Evolutionary conservation across 768 basidiomycete species (phyloP), one percentile per base, ranked within the genome.

Genomic region (Calocera viscosa): DNA sequence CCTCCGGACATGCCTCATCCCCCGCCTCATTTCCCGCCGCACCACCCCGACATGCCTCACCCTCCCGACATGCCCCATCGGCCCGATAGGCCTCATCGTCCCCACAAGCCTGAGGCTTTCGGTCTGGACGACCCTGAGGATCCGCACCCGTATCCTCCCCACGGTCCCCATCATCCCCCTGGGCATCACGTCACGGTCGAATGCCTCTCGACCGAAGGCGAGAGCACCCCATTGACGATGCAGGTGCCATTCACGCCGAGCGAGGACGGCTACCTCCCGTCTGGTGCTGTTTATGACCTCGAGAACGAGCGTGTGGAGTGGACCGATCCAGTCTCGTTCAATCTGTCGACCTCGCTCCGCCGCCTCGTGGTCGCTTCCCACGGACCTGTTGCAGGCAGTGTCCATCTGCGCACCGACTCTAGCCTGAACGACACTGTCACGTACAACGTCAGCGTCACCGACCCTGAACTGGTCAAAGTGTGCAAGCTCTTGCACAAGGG

Each of bases 401-500:
- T 60, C 53, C 53, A 60, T 26, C 26, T 60, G 26, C 53, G 22
- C 53, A 60, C 53, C 53, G 53, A 60, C 30, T 60, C 53, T 5
- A 30, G 14, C 30, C 53, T 60, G 53, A 60, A 2, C 53, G 53
- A 60, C 30, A 60, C 53, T 10, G 14, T 60, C 11, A 60, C 53
- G 14, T 60, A 60, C 26, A 60, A 60, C 53, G 53, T 60, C 53
- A 60, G 26, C 22, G 53, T 60, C 11, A 28, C 53, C 30, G 53
- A 60, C 30, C 14, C 53, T 3, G 11, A 26, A 3, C 16, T 28
- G 5, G 53, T 60, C 53, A 60, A 60, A 26, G 22, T 60, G 14
- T 60, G 53, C 53, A 60, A 60, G 30, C 53, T 60, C 53, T 26
- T 60, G 53, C 53, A 60, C 53, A 32, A 60, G 30, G 53, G 22